Percentiles rank a stretch among this genome's conserved stretches.
phyloP scores from a whole-genome alignment of 192 early-diverging fungal genomes.

The Chytriomyces sp. region DNA sequence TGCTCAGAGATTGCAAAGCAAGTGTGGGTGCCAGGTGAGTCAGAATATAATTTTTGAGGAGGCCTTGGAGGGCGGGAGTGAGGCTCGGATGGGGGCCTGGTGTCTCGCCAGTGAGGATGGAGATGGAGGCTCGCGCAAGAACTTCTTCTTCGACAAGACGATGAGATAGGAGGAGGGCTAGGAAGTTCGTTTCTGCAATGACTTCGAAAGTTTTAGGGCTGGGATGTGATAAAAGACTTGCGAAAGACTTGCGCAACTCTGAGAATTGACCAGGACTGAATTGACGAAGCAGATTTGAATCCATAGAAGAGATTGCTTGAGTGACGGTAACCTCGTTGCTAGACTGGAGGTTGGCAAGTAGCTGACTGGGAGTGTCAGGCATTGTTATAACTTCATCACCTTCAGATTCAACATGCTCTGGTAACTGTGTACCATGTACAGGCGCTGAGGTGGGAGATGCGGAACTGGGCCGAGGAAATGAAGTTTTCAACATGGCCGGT shows the following conservation, averaged over 20 bases:
- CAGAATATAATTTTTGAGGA: not conserved
- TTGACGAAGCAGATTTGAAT: not conserved
- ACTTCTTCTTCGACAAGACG: not conserved
- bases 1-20: not conserved
- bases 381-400: too few species aligned
- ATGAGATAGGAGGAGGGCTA: not conserved
- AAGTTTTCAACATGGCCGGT: not conserved
- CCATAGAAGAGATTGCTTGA: not conserved
- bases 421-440: too few species aligned
- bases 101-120: not conserved
- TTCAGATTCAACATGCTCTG: too few species aligned
- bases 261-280: not conserved
- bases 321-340: not conserved
- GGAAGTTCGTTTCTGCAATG: not conserved
- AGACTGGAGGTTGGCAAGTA: too few species aligned
- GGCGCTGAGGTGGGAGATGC: not conserved
- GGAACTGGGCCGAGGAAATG: not conserved
- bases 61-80: not conserved
- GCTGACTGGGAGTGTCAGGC: too few species aligned
- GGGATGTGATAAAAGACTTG: not conserved
- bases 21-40: not conserved
- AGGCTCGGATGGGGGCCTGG: not conserved
- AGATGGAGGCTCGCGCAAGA: not conserved
- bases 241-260: not conserved
- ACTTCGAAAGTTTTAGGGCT: not conserved